A percentile compares a stretch with the other conserved stretches of the same genome.
phyloP scores from a whole-genome alignment of 2,329 filamentous ascomycete species.

The Corniculantispora saksenae region DNA sequence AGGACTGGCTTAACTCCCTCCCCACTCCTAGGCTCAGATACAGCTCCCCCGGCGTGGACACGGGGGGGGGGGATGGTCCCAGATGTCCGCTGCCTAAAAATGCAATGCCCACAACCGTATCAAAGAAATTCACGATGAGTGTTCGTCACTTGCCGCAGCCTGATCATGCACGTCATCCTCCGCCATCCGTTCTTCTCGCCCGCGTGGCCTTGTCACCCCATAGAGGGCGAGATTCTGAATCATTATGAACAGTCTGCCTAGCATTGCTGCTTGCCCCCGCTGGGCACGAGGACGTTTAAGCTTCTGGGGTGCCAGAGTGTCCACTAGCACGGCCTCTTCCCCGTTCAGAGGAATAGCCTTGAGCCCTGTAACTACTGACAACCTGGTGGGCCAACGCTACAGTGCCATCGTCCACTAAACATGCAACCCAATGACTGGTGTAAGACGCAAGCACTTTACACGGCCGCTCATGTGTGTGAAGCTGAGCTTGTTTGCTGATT shows the following conservation, averaged over 20 bases:
- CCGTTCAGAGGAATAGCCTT: not conserved
- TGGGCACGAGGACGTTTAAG: not conserved
- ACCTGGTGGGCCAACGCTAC: not conserved
- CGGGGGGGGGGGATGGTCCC: too few relatives aligned
- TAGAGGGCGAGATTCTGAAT: not conserved
- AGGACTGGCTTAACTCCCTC: not conserved
- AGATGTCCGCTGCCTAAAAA: slow-evolving; percentile 2
- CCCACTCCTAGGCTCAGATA: not conserved
- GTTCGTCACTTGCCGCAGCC: not conserved
- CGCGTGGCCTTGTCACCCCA: not conserved
- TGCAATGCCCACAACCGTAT: not conserved
- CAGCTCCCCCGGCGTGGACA: too few relatives aligned
- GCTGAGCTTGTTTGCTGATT: too few relatives aligned
- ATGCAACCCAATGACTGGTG: not conserved
- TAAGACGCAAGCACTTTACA: not conserved
- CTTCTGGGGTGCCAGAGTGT: not conserved
- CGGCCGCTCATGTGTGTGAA: not conserved
- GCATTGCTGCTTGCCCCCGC: not conserved
- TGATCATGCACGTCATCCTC: not conserved
- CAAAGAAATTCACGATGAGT: slow-evolving; percentile 1
- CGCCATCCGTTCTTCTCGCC: not conserved
- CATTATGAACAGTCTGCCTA: not conserved
- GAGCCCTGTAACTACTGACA: too few relatives aligned
- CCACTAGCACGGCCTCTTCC: not conserved
- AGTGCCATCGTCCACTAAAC: too few relatives aligned